phyloP scores from a whole-genome alignment of 495 filamentous ascomycete genomes.

The Xylaria acuta region DNA sequence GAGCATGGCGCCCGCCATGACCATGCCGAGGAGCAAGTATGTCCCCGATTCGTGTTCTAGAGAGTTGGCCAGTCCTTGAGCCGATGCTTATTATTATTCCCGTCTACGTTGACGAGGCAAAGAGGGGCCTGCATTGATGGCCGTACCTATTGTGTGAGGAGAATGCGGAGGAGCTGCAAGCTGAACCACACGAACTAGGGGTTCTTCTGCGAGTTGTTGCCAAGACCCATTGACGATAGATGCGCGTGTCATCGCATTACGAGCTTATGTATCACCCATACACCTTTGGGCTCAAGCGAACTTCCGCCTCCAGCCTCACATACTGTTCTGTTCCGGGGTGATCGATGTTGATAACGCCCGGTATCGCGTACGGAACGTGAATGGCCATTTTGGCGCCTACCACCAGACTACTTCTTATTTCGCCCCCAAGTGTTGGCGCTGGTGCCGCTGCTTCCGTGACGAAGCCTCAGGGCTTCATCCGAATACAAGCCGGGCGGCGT shows the following conservation, averaged over 20 bases:
- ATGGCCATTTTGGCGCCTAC: not conserved
- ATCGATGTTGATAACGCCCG: constrained; percentile 5
- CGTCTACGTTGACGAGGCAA: constrained; percentile 11
- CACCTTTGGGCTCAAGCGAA: constrained; percentile 1
- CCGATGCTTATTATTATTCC: constrained; percentile 9
- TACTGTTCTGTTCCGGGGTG: not conserved
- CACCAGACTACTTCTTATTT: not conserved
- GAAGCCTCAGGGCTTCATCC: constrained; percentile 13
- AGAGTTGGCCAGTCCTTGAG: constrained; percentile 12
- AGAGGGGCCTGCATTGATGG: constrained; percentile 21
- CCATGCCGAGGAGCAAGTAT: not conserved
- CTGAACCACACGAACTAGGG: constrained; percentile 23
- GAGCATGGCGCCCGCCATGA: constrained; percentile 20
- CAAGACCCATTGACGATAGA: constrained; percentile 12
- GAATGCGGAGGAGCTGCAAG: constrained; percentile 21
- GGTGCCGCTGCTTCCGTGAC: not conserved
- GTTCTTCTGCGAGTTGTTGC: constrained; percentile 16
- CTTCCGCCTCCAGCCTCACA: constrained; percentile 15
- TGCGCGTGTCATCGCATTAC: constrained; percentile 23
- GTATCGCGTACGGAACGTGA: constrained; percentile 2
- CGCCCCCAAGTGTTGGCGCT: constrained; percentile 4
- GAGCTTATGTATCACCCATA: constrained; percentile 14
- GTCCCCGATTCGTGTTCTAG: not conserved
- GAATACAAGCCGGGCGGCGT: constrained; percentile 19
- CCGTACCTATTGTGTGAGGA: constrained; percentile 8